phyloP scores from a whole-genome alignment of 1,284 basidiomycete genomes.

The Fomitopsis schrenkii region DNA sequence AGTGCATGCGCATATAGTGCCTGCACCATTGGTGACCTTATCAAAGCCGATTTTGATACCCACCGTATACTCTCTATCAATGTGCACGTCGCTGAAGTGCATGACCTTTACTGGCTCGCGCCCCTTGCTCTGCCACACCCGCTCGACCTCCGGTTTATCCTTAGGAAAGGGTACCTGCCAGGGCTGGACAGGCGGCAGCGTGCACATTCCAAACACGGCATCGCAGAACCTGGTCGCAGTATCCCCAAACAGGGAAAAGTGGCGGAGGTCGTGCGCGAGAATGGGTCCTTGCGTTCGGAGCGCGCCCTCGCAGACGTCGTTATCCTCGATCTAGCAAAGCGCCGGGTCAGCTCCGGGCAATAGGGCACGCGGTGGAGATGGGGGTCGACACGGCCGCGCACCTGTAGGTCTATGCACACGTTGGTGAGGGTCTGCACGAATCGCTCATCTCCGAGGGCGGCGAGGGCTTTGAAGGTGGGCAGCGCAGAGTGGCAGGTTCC shows the following conservation, averaged over 20 bases:
- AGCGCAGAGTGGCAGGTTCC: constrained; percentile 40
- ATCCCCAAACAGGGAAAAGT: constrained; percentile 40
- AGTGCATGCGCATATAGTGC: neutral
- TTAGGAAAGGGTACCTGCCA: constrained; percentile 43
- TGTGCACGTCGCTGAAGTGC: constrained; percentile 53
- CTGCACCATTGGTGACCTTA: neutral
- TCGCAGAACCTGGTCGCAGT: constrained; percentile 55
- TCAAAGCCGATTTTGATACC: constrained; percentile 8
- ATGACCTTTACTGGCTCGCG: constrained; percentile 44
- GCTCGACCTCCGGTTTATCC: constrained; percentile 32
- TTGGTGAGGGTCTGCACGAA: constrained; percentile 36
- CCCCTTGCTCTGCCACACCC: constrained; percentile 33
- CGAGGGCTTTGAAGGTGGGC: constrained; percentile 37
- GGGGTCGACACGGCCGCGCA: neutral
- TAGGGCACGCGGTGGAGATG: neutral
- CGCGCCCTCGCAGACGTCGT: constrained; percentile 53
- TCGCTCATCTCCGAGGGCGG: constrained; percentile 36
- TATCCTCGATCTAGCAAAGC: constrained; percentile 29
- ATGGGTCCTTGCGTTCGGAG: constrained; percentile 50
- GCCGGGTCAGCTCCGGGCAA: neutral
- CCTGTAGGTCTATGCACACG: constrained; percentile 35
- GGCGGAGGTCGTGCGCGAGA: constrained; percentile 51
- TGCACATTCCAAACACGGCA: constrained; percentile 52
- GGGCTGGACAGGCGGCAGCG: constrained; percentile 32
- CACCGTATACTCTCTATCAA: constrained; percentile 48